phyloP scores from a whole-genome alignment of 2,329 filamentous ascomycete species.

The Aureobasidium sp. region DNA sequence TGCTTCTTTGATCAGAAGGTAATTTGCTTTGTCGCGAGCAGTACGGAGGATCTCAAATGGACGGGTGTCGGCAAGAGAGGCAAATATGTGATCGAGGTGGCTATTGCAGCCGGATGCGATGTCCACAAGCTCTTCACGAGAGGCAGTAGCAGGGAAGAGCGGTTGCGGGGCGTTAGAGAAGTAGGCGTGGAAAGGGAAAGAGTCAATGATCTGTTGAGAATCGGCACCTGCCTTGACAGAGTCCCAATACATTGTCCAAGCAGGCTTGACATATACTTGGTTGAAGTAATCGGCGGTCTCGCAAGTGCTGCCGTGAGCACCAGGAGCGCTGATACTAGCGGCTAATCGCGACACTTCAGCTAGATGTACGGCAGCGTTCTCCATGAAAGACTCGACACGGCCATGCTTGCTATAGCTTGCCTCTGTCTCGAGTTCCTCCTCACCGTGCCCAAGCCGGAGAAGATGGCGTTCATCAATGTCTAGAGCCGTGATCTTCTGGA shows the following conservation, averaged over 20 bases:
- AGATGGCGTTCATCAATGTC: constrained; percentile 95
- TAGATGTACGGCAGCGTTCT: constrained; percentile 73
- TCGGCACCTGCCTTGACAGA: constrained; percentile 49
- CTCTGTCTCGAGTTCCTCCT: constrained; percentile 84
- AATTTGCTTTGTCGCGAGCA: constrained; percentile 89
- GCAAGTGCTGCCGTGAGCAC: constrained; percentile 91
- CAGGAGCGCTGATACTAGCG: constrained; percentile 74
- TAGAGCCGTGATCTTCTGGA: constrained; percentile 93
- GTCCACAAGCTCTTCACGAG: constrained; percentile 63
- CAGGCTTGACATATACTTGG: constrained; percentile 78
- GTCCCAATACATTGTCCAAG: constrained; percentile 80
- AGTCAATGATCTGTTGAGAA: constrained; percentile 53
- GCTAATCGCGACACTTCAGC: constrained; percentile 81
- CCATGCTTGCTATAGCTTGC: constrained; percentile 89
- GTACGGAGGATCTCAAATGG: constrained; percentile 91
- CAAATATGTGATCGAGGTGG: constrained; percentile 85
- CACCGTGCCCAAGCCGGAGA: constrained; percentile 84
- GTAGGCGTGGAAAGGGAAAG: constrained; percentile 83
- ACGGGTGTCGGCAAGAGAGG: constrained; percentile 83
- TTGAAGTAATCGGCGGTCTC: constrained; percentile 98
- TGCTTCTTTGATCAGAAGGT: constrained; percentile 91
- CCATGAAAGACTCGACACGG: constrained; percentile 88
- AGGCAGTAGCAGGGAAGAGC: constrained; percentile 62
- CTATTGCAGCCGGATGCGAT: constrained; percentile 77
- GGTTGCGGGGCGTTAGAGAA: constrained; percentile 84